phyloP scores from a whole-genome alignment of 2,329 filamentous ascomycete species.

The Sporothrix phasma region DNA sequence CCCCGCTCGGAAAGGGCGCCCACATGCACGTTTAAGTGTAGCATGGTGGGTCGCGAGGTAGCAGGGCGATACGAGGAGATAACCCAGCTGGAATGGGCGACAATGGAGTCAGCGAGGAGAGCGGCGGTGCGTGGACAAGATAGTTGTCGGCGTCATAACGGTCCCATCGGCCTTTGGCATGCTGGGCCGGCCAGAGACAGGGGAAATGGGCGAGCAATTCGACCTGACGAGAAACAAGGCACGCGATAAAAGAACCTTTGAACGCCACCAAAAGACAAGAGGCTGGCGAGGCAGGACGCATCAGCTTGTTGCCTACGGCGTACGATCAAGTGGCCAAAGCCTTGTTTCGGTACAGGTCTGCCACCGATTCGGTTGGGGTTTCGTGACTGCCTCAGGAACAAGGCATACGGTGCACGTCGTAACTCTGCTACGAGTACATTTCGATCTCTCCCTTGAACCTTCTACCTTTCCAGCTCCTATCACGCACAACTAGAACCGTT shows the following conservation, averaged over 20 bases:
- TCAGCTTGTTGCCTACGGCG: conserved; percentile 11
- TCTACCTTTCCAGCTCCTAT: too few species aligned
- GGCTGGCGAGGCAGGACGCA: conserved; percentile 1
- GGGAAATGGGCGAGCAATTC: background rate
- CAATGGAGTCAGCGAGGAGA: background rate
- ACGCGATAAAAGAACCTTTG: background rate
- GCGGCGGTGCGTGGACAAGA: background rate
- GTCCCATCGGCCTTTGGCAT: background rate
- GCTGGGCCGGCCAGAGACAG: background rate
- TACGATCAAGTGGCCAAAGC: too few species aligned
- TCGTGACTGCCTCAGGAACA: background rate
- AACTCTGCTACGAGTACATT: too few species aligned
- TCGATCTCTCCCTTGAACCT: too few species aligned
- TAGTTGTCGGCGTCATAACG: background rate
- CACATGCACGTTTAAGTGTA: conserved; percentile 6
- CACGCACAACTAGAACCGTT: too few species aligned
- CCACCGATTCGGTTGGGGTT: conserved; percentile 2
- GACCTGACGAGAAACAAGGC: background rate
- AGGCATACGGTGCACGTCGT: too few species aligned
- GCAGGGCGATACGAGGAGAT: background rate
- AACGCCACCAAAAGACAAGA: background rate
- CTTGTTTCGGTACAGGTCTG: background rate
- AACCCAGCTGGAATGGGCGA: background rate
- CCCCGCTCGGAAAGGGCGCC: conserved; percentile 4
- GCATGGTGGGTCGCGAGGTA: conserved; percentile 2